Conservation (phyloP, 2,329 filamentous ascomycete genomes). For the Fusarium anthophilum region DNA sequence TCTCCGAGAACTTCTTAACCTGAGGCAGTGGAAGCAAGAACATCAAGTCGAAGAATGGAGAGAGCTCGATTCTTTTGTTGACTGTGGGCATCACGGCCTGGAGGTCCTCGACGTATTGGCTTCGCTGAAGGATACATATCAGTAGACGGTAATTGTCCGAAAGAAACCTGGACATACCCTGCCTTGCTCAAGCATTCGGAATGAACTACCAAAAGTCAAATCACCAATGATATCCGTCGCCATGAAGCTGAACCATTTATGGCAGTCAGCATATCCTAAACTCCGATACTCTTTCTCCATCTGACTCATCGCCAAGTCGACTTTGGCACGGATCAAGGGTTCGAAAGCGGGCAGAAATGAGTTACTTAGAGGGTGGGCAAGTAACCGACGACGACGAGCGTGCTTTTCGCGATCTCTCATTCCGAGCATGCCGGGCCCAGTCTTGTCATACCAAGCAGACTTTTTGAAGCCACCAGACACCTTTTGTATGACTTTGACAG, state of each 20-base stretch:
- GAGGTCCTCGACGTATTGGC: background rate
- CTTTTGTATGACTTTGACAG: background rate
- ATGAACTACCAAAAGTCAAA: background rate
- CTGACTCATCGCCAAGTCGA: background rate
- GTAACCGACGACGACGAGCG: background rate
- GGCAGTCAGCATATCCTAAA: background rate
- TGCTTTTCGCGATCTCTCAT: background rate
- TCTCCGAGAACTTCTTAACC: background rate
- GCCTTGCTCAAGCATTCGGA: background rate
- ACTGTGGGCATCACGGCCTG: background rate
- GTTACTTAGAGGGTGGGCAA: background rate
- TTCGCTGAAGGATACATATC: no score
- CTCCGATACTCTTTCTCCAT: background rate
- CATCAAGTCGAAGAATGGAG: background rate
- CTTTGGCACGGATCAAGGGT: background rate
- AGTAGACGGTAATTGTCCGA: no score
- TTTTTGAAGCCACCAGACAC: background rate
- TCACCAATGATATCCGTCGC: conserved; percentile 6
- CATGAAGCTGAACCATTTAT: conserved; percentile 11
- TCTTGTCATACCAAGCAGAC: conserved; percentile 1
- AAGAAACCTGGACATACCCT: no score
- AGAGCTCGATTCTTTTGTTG: background rate
- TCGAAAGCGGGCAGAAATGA: background rate
- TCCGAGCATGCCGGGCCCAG: background rate
- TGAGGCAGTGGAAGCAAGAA: background rate